These are phyloP conservation scores for Aspergillus sp. DNA, from an alignment of 2,329 filamentous ascomycete species.

Conservation along the genomic window DNA sequence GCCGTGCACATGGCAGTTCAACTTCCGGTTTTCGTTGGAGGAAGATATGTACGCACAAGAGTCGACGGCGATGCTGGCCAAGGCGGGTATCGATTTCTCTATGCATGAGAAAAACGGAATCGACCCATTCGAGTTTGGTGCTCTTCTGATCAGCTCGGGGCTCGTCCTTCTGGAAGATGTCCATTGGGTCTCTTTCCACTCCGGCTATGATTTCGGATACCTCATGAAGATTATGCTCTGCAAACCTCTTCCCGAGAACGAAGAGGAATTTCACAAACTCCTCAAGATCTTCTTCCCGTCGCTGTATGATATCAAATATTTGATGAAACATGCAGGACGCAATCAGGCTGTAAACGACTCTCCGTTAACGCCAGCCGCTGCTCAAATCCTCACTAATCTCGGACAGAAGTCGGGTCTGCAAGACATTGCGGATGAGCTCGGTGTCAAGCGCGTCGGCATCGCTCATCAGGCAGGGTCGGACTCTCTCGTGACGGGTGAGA, in stretches of 20 bases:
- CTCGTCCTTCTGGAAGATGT: slow-evolving; percentile 85
- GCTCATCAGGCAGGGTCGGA: slow-evolving; percentile 94
- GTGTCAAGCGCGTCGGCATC: slow-evolving; percentile 81
- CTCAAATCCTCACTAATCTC: slow-evolving; percentile 78
- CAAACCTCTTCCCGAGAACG: slow-evolving; percentile 80
- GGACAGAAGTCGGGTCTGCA: slow-evolving; percentile 91
- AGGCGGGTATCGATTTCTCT: slow-evolving; percentile 89
- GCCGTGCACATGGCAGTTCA: slow-evolving; percentile 97
- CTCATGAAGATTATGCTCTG: slow-evolving; percentile 90
- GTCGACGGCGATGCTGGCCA: slow-evolving; percentile 86
- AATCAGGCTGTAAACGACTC: slow-evolving; percentile 66
- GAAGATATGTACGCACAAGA: slow-evolving; percentile 98
- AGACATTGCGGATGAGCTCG: slow-evolving; percentile 89
- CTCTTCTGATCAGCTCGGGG: slow-evolving; percentile 86
- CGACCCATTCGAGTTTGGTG: slow-evolving; percentile 83
- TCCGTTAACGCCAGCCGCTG: slow-evolving; percentile 64
- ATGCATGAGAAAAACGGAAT: slow-evolving; percentile 86
- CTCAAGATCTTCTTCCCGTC: slow-evolving; percentile 93
- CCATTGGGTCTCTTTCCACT: slow-evolving; percentile 96
- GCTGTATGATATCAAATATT: slow-evolving; percentile 93
- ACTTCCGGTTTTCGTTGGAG: slow-evolving; percentile 93
- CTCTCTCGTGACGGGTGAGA: slow-evolving; percentile 85
- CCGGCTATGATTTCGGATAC: slow-evolving; percentile 97
- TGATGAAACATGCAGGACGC: slow-evolving; percentile 85
- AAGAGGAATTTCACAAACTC: slow-evolving; percentile 82